Base-by-base conservation (phyloP, 2,329 filamentous ascomycete species). In the Aspergillus texensis region DNA sequence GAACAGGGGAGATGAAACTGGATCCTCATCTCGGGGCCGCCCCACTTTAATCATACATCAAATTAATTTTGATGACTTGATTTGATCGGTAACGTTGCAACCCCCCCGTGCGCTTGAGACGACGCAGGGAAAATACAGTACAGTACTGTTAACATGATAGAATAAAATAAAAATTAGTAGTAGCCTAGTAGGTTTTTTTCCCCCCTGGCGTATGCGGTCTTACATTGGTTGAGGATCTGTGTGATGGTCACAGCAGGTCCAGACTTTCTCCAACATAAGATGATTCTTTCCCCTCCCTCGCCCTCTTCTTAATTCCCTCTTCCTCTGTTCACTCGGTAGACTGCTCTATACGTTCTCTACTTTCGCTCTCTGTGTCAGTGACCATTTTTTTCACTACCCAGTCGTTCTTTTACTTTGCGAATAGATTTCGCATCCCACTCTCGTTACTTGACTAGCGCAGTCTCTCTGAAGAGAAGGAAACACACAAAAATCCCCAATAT, bases 381-480 rank as follows among this genome's bases (percentile, higher is more conserved):
- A 65, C 60, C 61, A 64, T 52, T 67, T 60, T n/a, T 63, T 64
- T 57, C 53, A 58, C 41, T 62, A 59, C 34, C 59, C 62, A 67
- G 62, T 63, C 63, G 59, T 62, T 70, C 63, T 65, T 68, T 66
- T 65, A 50, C 14, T 21, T 63, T 67, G 74, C 75, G 76, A 76
- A 77, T 78, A 69, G 77, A 78, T 68, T 78, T 78, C 74, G 76
- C 71, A 63, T 45, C 63, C 58, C 61, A 58, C 61, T 62, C 60
- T 65, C 64, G 65, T 62, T 66, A 45, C 66, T 63, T 62, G 65
- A 55, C 8, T n/a, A 19, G 43, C 58, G 65, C 59, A 62, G 56
- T 65, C 63, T 63, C 48, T 60, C 28, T 3, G 14, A 21, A 26
- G 32, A 55, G 10, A 39, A 16, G n/a, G 21, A 55, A 24, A 11